A percentile compares a stretch with the other conserved stretches of the same genome.
Evolutionary conservation across 352 stramenopile genomes (phyloP).

Genomic region (Blastocystis sp.): DNA sequence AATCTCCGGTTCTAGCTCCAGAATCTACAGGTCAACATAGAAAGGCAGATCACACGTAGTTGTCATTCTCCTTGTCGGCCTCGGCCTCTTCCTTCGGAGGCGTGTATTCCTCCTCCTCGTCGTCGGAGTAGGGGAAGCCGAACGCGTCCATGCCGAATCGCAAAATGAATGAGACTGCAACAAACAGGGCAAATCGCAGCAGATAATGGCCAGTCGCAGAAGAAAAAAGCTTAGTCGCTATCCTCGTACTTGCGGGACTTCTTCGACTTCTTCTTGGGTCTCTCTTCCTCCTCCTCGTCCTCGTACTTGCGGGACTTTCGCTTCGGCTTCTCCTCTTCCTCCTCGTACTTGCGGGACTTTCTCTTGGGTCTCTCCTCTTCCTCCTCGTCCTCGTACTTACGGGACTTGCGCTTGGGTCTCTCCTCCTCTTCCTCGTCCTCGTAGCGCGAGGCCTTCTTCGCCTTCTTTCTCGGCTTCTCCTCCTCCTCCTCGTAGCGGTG

Average conservation of each 20-base stretch:
- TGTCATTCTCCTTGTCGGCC: constrained; percentile 35
- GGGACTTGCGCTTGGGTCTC: constrained; percentile 36
- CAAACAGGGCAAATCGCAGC: not conserved
- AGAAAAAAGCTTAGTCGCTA: constrained; percentile 45
- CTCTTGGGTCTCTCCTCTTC: not conserved
- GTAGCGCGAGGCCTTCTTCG: constrained; percentile 6
- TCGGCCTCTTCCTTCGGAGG: constrained; percentile 3
- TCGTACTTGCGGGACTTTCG: not conserved
- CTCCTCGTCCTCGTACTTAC: not conserved
- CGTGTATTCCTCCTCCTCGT: constrained; percentile 18
- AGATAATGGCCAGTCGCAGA: not conserved
- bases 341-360: not conserved
- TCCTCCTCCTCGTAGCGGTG: constrained; percentile 31
- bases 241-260: constrained; percentile 35
- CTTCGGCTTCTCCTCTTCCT: not conserved
- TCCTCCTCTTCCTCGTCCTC: constrained; percentile 61
- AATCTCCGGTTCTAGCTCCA: constrained; percentile 63
- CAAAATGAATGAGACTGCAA: not conserved
- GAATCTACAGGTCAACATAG: constrained; percentile 8
- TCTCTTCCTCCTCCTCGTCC: constrained; percentile 38
- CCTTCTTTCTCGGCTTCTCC: constrained; percentile 16
- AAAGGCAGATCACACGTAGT: not conserved
- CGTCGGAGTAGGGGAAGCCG: constrained; percentile 9
- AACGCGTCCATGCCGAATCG: not conserved
- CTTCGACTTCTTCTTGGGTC: constrained; percentile 44